phyloP scores from a whole-genome alignment of 2,329 filamentous ascomycete genomes.

The Clarireedia paspali region DNA sequence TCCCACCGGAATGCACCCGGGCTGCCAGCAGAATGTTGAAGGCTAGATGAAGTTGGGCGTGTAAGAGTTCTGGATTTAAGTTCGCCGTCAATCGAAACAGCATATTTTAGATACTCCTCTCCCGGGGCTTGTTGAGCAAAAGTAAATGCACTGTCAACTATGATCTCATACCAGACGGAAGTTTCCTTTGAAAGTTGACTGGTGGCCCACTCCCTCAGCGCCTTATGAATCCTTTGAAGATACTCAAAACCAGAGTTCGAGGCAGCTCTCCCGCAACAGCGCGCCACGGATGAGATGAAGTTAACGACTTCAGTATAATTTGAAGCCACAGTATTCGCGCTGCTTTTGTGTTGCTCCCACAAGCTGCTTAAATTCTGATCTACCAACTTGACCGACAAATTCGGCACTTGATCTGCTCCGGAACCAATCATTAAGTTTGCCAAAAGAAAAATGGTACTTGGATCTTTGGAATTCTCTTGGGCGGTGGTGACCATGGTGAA shows the following conservation, averaged over 20 bases:
- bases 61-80: not conserved
- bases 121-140: constrained; percentile 27
- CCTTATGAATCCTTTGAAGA: constrained; percentile 31
- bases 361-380: not conserved
- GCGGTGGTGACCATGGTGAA: not conserved
- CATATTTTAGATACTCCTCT: constrained; percentile 26
- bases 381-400: constrained; percentile 5
- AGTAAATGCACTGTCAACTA: constrained; percentile 28
- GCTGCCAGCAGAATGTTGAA: constrained; percentile 12
- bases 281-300: constrained; percentile 39
- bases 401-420: not conserved
- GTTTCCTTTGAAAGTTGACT: constrained; percentile 1
- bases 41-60: not conserved
- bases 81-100: constrained; percentile 17
- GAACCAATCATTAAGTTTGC: constrained; percentile 17
- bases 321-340: not conserved
- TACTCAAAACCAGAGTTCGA: constrained; percentile 30
- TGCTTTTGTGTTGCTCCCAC: not conserved
- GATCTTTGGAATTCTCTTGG: not conserved
- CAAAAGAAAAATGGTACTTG: constrained; percentile 14
- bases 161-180: constrained; percentile 19
- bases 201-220: constrained; percentile 13
- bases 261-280: constrained; percentile 38
- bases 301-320: constrained; percentile 18
- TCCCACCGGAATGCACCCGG: constrained; percentile 41